These are phyloP conservation scores for Saturnispora ahearnii DNA, from an alignment of 805 yeast genomes.

Conservation along the genomic window DNA sequence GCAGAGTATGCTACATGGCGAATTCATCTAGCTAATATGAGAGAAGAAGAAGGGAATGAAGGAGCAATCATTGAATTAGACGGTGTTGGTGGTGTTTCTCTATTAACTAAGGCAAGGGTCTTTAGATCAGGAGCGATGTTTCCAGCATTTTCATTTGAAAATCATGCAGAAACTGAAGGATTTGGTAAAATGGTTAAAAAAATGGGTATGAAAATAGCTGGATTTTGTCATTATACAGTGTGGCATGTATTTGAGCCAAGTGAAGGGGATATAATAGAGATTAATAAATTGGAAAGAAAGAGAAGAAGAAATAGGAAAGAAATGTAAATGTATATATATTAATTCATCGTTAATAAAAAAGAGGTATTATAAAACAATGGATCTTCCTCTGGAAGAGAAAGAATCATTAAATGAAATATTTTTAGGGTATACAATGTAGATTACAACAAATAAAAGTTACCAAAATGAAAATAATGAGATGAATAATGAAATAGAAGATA, in stretches of 20 bases:
- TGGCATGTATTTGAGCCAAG: constrained; percentile 92
- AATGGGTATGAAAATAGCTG: constrained; percentile 79
- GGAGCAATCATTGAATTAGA: constrained; percentile 62
- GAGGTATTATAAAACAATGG: not conserved
- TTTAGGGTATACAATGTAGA: not conserved
- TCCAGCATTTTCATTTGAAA: constrained; percentile 76
- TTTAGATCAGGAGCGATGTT: constrained; percentile 75
- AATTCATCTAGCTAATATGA: constrained; percentile 66
- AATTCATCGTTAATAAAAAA: not conserved
- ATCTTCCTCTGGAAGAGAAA: not conserved
- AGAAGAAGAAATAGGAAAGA: constrained; percentile 33
- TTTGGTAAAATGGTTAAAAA: constrained; percentile 72
- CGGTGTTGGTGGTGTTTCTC: constrained; percentile 85
- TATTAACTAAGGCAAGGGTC: constrained; percentile 62
- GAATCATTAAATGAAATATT: not conserved
- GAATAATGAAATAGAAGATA: not conserved
- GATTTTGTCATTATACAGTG: constrained; percentile 79
- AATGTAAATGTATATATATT: not conserved
- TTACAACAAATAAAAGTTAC: not conserved
- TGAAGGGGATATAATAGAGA: constrained; percentile 68
- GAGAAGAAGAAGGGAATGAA: constrained; percentile 52
- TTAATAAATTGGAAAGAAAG: constrained; percentile 59
- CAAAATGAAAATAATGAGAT: not conserved
- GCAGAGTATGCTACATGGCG: constrained; percentile 84
- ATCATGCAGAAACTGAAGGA: constrained; percentile 85